These are phyloP conservation scores for Helianthus annuus DNA, from an alignment of 129 eudicot species.

Conservation along the genomic window DNA sequence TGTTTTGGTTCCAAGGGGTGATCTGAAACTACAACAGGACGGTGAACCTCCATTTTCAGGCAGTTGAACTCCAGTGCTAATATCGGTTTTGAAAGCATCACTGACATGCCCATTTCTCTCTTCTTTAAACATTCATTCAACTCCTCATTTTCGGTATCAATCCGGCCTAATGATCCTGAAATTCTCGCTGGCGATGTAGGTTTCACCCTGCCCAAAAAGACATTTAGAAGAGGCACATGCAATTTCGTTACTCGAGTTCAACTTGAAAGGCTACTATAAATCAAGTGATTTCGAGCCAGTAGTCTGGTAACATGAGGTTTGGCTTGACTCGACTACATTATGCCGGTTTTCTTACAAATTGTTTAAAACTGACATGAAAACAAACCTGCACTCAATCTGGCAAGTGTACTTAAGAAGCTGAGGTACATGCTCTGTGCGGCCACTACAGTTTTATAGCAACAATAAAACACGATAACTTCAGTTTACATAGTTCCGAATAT, in stretches of 20 bases:
- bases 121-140: constrained; percentile 22
- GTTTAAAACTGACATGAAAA: neutral
- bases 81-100: constrained; percentile 85
- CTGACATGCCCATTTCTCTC: constrained; percentile 54
- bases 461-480: no score
- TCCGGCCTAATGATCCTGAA: constrained; percentile 31
- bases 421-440: constrained; percentile 70
- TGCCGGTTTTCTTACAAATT: neutral
- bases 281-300: no score
- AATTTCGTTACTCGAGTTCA: no score
- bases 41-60: constrained; percentile 71
- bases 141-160: constrained; percentile 11
- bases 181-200: constrained; percentile 56
- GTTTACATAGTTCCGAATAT: no score
- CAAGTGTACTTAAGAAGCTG: constrained; percentile 86
- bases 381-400: constrained; percentile 88
- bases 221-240: no score
- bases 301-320: neutral
- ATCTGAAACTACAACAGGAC: constrained; percentile 49
- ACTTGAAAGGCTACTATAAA: no score
- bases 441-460: constrained; percentile 48
- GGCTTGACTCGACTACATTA: neutral
- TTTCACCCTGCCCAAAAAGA: constrained; percentile 65
- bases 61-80: constrained; percentile 77
- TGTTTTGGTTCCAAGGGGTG: neutral